These are phyloP conservation scores for Apophysomyces elegans DNA, from an alignment of 371 early-diverging fungal genomes.

Conservation along the genomic window DNA sequence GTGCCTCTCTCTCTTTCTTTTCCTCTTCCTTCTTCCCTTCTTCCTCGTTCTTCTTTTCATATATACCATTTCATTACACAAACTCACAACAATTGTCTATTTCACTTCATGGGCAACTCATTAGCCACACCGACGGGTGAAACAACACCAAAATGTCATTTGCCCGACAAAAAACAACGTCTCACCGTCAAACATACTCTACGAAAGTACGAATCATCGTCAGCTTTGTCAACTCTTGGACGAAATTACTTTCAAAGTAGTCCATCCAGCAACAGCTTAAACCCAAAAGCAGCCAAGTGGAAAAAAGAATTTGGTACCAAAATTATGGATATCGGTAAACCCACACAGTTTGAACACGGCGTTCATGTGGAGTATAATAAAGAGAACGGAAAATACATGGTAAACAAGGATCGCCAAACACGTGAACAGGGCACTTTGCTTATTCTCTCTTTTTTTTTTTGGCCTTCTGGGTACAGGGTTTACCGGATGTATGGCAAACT, in stretches of 20 bases:
- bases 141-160: slow-evolving; percentile 19
- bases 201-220: slow-evolving; percentile 4
- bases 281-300: slow-evolving; percentile 25
- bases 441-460: neutral
- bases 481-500: slow-evolving; percentile 62
- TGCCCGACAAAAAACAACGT: slow-evolving; percentile 18
- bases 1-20: neutral
- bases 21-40: neutral
- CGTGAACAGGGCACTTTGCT: neutral
- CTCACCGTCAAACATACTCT: slow-evolving; percentile 20
- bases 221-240: slow-evolving; percentile 19
- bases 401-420: slow-evolving; percentile 13
- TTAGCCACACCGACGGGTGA: neutral
- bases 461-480: slow-evolving; percentile 27
- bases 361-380: slow-evolving; percentile 61
- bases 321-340: slow-evolving; percentile 56
- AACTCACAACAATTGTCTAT: too few species aligned
- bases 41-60: neutral
- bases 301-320: slow-evolving; percentile 33
- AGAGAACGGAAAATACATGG: slow-evolving; percentile 57
- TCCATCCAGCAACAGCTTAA: slow-evolving; percentile 20
- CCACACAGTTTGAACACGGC: slow-evolving; percentile 61
- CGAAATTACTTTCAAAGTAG: slow-evolving; percentile 24
- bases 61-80: neutral
- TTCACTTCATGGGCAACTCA: slow-evolving; percentile 3